These are phyloP conservation scores for Avena eriantha DNA, from an alignment of 176 grass and related monocot species.

Conservation along the genomic window DNA sequence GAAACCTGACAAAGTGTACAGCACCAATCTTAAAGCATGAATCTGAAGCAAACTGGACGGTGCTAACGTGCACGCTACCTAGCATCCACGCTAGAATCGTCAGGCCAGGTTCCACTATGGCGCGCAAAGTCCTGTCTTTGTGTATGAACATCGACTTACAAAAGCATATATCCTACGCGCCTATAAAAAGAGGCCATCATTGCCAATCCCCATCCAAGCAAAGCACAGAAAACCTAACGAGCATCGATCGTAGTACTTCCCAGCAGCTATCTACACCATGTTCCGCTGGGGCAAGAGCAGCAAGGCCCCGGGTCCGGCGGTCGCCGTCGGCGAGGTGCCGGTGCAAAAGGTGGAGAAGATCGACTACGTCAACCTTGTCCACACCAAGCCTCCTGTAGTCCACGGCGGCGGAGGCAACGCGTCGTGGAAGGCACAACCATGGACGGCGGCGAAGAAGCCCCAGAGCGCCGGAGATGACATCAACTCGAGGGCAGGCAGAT, in stretches of 20 bases:
- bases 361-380: background rate
- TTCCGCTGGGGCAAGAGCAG: conserved; percentile 1
- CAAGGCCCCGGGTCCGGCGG: background rate
- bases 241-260: background rate
- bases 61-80: too few relatives aligned
- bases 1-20: too few relatives aligned
- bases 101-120: background rate
- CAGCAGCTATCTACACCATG: background rate
- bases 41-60: too few relatives aligned
- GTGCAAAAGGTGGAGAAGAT: conserved; percentile 47
- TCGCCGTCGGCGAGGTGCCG: conserved; percentile 18
- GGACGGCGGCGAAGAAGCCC: background rate
- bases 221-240: background rate
- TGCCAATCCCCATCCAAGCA: background rate
- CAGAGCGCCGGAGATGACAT: conserved; percentile 13
- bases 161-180: background rate
- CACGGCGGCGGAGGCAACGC: background rate
- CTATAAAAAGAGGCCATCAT: background rate
- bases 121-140: background rate
- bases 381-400: background rate
- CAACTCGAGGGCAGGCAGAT: conserved; percentile 35
- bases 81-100: too few relatives aligned
- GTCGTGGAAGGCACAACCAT: background rate
- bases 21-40: too few relatives aligned
- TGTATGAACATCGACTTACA: background rate